Percentiles rank a stretch among this genome's conserved stretches.
These are phyloP conservation scores for Quercus agrifolia DNA, from an alignment of 306 rosid species.

Conservation along the genomic window DNA sequence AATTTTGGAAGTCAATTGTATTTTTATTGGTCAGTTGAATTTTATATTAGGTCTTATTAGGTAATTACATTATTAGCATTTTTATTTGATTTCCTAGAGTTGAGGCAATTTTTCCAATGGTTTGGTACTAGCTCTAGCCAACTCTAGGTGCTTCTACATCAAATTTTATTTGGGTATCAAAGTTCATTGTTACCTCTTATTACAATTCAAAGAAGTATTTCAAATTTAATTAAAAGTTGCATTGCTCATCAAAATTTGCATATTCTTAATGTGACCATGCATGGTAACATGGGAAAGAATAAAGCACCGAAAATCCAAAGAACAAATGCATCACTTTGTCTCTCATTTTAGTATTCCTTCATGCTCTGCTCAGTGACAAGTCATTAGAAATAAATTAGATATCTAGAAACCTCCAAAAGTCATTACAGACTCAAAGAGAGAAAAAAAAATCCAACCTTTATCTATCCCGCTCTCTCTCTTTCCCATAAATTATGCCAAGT, in stretches of 20 bases:
- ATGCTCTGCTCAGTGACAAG: not conserved
- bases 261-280: not conserved
- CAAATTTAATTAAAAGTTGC: not conserved
- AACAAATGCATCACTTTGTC: not conserved
- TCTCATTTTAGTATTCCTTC: not conserved
- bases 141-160: too few species aligned
- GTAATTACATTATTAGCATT: too few species aligned
- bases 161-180: too few species aligned
- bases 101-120: too few species aligned
- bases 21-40: too few species aligned
- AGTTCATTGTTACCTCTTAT: not conserved
- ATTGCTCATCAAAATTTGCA: not conserved
- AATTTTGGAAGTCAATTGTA: too few species aligned
- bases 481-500: not conserved
- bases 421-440: not conserved
- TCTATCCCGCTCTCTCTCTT: not conserved
- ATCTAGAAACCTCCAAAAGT: not conserved
- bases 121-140: too few species aligned
- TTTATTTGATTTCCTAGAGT: too few species aligned
- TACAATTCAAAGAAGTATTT: not conserved
- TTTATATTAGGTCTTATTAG: too few species aligned
- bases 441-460: not conserved
- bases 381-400: not conserved
- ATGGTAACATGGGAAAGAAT: not conserved
- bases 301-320: not conserved